Conservation (phyloP, 208 protist genomes). For the Acanthamoeba royreba region DNA sequence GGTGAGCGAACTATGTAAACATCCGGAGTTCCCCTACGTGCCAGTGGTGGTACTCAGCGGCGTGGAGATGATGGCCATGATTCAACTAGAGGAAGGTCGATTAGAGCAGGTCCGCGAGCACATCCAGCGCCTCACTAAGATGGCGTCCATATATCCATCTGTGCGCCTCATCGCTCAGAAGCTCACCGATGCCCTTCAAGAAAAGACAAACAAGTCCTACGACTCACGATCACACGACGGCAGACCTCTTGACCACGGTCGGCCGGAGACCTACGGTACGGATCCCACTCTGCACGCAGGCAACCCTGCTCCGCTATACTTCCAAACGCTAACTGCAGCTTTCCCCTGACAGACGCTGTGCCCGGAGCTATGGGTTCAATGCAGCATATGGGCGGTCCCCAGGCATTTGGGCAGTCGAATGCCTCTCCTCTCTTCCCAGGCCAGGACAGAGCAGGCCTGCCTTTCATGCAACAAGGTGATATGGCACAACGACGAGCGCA, state of each 20-base stretch:
- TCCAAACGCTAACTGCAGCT: no score
- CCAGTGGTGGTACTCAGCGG: background rate
- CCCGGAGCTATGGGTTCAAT: no score
- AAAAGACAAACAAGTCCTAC: background rate
- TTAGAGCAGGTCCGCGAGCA: slow-evolving; percentile 23
- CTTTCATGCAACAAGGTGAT: background rate
- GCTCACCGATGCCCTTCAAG: slow-evolving; percentile 7
- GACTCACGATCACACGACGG: no score
- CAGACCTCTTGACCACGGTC: no score
- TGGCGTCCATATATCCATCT: slow-evolving; percentile 6
- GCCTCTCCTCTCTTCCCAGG: background rate
- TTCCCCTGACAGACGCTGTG: no score
- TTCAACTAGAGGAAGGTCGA: background rate
- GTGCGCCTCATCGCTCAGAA: slow-evolving; percentile 18
- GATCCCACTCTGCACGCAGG: no score
- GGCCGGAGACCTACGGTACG: no score
- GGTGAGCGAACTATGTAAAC: slow-evolving; percentile 33
- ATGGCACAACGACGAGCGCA: no score
- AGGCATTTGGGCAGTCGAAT: background rate
- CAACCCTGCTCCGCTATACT: no score
- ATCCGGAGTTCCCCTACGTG: background rate
- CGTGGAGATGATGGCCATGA: slow-evolving; percentile 35
- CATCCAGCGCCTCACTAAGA: slow-evolving; percentile 1
- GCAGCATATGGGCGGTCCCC: no score
- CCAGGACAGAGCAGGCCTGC: background rate